A percentile compares a stretch with the other conserved stretches of the same genome.
phyloP scores from a whole-genome alignment of 768 basidiomycete genomes.

The Infundibulicybe gibba region DNA sequence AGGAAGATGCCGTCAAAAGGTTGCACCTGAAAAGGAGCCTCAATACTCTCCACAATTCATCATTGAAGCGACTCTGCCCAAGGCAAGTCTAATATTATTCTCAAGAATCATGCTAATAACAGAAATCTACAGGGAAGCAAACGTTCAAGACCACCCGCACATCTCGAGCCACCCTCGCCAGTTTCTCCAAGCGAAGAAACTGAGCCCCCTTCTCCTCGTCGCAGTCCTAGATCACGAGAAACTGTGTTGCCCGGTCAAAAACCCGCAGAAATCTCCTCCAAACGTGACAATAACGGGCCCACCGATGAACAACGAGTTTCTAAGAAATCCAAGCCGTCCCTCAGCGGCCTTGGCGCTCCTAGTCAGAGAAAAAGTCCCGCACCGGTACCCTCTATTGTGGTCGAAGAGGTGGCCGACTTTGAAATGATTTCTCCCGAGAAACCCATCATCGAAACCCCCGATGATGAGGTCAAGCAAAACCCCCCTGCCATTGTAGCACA shows the following conservation, averaged over 20 bases:
- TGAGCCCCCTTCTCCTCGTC: conserved; percentile 5
- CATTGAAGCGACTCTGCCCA: conserved; percentile 76
- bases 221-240: conserved; percentile 11
- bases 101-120: conserved; percentile 2
- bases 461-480: neutral
- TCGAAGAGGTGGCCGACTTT: conserved; percentile 30
- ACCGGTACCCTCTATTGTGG: conserved; percentile 14
- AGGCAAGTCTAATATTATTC: conserved; percentile 35
- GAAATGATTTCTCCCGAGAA: conserved; percentile 14
- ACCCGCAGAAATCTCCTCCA: neutral
- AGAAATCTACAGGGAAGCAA: conserved; percentile 59
- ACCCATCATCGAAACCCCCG: conserved; percentile 5
- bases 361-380: conserved; percentile 5
- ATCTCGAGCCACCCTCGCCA: conserved; percentile 35
- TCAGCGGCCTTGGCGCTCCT: conserved; percentile 15
- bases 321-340: conserved; percentile 47
- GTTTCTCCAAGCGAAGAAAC: neutral
- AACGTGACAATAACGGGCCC: conserved; percentile 6
- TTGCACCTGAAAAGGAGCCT: conserved; percentile 20
- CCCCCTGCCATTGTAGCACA: no score
- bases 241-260: neutral
- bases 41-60: conserved; percentile 58
- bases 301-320: conserved; percentile 36
- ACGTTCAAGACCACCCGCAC: conserved; percentile 67
- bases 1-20: conserved; percentile 21